Evolutionary conservation across 2,329 filamentous ascomycete genomes (phyloP).

Genomic region (Atkinsonella hypoxylon): DNA sequence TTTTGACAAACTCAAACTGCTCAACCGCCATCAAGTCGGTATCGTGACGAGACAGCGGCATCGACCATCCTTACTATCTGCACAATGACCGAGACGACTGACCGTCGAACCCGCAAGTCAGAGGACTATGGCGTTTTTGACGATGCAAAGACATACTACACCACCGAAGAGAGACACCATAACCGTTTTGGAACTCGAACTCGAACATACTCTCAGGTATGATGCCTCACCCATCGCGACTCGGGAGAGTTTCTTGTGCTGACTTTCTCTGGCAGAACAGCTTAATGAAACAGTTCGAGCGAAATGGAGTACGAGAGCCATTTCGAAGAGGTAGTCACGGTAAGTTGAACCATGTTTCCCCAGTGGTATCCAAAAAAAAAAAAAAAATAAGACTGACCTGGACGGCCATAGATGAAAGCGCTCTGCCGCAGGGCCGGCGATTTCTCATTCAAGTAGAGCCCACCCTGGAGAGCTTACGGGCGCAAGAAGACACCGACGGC

Average conservation of each 20-base stretch:
- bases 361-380: not conserved
- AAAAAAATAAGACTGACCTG: not conserved
- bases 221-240: constrained; percentile 1
- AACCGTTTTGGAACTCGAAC: constrained; percentile 38
- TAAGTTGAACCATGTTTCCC: constrained; percentile 18
- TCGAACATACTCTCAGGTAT: constrained; percentile 45
- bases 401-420: constrained; percentile 52
- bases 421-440: constrained; percentile 52
- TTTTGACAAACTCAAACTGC: not conserved
- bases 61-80: not conserved
- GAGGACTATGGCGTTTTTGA: constrained; percentile 41
- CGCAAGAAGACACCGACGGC: constrained; percentile 82
- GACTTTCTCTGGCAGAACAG: constrained; percentile 33
- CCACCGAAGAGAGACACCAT: constrained; percentile 40
- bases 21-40: not conserved
- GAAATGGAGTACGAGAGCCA: constrained; percentile 38
- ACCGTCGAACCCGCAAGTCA: constrained; percentile 23
- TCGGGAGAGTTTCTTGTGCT: constrained; percentile 11
- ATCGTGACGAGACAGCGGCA: not conserved
- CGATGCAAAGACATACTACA: constrained; percentile 48
- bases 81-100: constrained; percentile 17
- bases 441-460: constrained; percentile 81
- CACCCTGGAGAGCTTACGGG: constrained; percentile 66
- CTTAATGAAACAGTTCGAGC: constrained; percentile 40
- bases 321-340: constrained; percentile 49